phyloP scores from a whole-genome alignment of 2,329 filamentous ascomycete genomes.

The Colletotrichum cereale region DNA sequence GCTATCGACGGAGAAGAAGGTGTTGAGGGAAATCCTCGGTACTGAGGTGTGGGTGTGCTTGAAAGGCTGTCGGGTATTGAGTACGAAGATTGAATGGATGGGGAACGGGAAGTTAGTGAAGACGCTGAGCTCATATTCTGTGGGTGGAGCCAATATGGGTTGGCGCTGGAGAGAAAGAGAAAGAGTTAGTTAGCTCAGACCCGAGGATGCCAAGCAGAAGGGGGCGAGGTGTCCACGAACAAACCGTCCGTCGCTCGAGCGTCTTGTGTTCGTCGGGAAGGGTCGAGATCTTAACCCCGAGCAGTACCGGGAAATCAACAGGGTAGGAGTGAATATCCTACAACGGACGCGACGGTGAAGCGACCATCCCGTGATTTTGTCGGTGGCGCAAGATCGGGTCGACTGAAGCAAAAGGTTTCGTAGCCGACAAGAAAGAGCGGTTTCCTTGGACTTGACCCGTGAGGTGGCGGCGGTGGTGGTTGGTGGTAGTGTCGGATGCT shows the following conservation, averaged over 20 bases:
- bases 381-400: background rate
- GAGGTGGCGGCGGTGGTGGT: background rate
- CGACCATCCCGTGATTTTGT: slow-evolving; percentile 28
- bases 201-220: background rate
- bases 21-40: background rate
- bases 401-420: background rate
- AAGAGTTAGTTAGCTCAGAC: slow-evolving; percentile 6
- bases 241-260: slow-evolving; percentile 21
- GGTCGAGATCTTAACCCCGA: slow-evolving; percentile 5
- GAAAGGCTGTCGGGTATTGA: background rate
- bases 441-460: slow-evolving; percentile 1
- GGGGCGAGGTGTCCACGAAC: slow-evolving; percentile 16
- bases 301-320: slow-evolving; percentile 5
- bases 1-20: slow-evolving; percentile 2
- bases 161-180: slow-evolving; percentile 24
- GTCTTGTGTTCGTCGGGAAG: slow-evolving; percentile 10
- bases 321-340: slow-evolving; percentile 35
- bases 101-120: slow-evolving; percentile 13
- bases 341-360: slow-evolving; percentile 11
- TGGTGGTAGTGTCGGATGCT: slow-evolving; percentile 3
- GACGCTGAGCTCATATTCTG: slow-evolving; percentile 36
- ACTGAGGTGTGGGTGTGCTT: background rate
- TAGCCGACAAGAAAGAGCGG: background rate
- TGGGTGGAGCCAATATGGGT: slow-evolving; percentile 21
- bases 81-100: slow-evolving; percentile 2